These are phyloP conservation scores for Penicillium capsulatum DNA, from an alignment of 2,329 filamentous ascomycete species.

Conservation along the genomic window DNA sequence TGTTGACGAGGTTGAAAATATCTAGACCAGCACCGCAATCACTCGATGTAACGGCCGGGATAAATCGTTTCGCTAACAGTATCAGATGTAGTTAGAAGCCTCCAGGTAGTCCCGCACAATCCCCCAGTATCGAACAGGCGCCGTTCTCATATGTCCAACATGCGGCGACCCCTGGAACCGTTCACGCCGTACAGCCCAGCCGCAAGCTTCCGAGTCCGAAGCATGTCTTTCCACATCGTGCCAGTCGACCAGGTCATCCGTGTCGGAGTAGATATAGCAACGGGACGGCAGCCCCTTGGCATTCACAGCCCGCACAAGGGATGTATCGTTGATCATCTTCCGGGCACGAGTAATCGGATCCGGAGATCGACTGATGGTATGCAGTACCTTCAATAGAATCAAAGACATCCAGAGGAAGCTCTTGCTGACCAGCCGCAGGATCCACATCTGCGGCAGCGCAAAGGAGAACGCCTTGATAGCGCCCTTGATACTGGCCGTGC, in stretches of 20 bases:
- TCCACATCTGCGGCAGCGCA: slow-evolving; percentile 30
- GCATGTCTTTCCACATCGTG: slow-evolving; percentile 39
- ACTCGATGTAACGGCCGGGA: no score
- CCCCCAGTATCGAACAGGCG: slow-evolving; percentile 39
- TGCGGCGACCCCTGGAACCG: slow-evolving; percentile 37
- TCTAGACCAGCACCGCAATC: no score
- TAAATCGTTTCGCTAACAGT: no score
- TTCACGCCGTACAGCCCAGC: slow-evolving; percentile 34
- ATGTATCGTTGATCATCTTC: slow-evolving; percentile 30
- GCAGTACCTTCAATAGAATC: slow-evolving; percentile 17
- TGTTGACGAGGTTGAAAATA: no score
- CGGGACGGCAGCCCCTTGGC: slow-evolving; percentile 15
- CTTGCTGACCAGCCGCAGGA: slow-evolving; percentile 29
- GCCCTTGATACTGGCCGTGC: slow-evolving; percentile 27
- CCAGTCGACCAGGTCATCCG: slow-evolving; percentile 36
- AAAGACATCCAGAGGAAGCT: slow-evolving; percentile 24
- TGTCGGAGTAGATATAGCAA: slow-evolving; percentile 41
- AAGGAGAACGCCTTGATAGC: slow-evolving; percentile 35
- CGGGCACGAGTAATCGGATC: slow-evolving; percentile 29
- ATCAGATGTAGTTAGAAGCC: slow-evolving; percentile 2
- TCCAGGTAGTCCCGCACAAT: slow-evolving; percentile 24
- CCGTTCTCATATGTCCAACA: slow-evolving; percentile 39
- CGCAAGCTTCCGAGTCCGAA: slow-evolving; percentile 27
- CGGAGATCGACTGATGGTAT: slow-evolving; percentile 14
- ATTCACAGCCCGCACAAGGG: slow-evolving; percentile 15